Conservation (phyloP, 2,329 filamentous ascomycete genomes). For the Colletotrichum spinosum region DNA sequence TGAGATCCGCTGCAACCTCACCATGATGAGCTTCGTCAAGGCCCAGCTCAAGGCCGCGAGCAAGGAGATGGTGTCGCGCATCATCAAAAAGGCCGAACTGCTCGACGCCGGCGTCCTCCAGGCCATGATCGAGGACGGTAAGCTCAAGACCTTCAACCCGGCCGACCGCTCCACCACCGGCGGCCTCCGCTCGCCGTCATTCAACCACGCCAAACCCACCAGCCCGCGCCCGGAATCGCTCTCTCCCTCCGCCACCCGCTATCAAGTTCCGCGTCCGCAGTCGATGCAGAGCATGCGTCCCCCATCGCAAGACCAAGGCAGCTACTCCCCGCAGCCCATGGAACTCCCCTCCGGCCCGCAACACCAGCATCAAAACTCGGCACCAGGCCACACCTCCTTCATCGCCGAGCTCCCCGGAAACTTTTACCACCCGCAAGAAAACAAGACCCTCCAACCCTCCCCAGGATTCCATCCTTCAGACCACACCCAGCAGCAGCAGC, state of each 20-base stretch:
- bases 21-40: slow-evolving; percentile 74
- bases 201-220: slow-evolving; percentile 17
- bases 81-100: slow-evolving; percentile 78
- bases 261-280: slow-evolving; percentile 54
- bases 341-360: slow-evolving; percentile 36
- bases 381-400: slow-evolving; percentile 37
- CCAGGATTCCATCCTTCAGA: slow-evolving; percentile 30
- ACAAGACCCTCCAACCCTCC: slow-evolving; percentile 42
- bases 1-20: slow-evolving; percentile 76
- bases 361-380: slow-evolving; percentile 39
- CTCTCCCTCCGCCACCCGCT: slow-evolving; percentile 48
- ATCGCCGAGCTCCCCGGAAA: slow-evolving; percentile 62
- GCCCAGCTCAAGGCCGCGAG: slow-evolving; percentile 74
- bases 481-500: slow-evolving; percentile 6
- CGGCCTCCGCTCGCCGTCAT: slow-evolving; percentile 24
- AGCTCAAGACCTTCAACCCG: slow-evolving; percentile 69
- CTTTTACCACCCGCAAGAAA: slow-evolving; percentile 54
- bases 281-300: slow-evolving; percentile 45
- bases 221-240: slow-evolving; percentile 42
- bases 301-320: slow-evolving; percentile 29
- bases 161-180: slow-evolving; percentile 58
- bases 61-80: slow-evolving; percentile 74
- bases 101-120: slow-evolving; percentile 74
- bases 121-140: slow-evolving; percentile 75
- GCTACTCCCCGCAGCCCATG: slow-evolving; percentile 30